Evolutionary conservation across 2,329 filamentous ascomycete species (phyloP).

Genomic region (Epicoccum nigrum): DNA sequence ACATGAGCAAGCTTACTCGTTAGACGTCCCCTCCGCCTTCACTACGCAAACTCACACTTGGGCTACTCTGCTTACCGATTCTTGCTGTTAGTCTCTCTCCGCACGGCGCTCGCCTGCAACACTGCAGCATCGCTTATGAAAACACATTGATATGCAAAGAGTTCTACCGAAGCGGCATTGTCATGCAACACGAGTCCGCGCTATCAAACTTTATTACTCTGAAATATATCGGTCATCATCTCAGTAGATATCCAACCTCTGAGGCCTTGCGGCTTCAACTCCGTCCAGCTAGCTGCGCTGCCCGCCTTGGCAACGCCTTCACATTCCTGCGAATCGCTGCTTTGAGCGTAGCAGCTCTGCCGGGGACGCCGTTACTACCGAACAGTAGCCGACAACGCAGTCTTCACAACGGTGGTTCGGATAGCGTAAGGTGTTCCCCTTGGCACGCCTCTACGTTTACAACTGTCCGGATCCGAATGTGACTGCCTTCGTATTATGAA

Average conservation of each 20-base stretch:
- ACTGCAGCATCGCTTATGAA: conserved; percentile 5
- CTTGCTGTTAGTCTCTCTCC: background rate
- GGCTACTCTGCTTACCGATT: background rate
- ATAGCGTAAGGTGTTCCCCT: background rate
- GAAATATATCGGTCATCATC: background rate
- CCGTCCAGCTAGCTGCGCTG: background rate
- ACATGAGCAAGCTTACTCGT: background rate
- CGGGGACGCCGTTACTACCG: background rate
- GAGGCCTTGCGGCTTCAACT: conserved; percentile 1
- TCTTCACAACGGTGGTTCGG: conserved; percentile 1
- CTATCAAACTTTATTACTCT: conserved; percentile 2
- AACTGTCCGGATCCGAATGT: too few relatives aligned
- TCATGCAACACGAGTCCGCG: background rate
- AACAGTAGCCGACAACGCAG: conserved; percentile 1
- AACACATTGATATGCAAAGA: background rate
- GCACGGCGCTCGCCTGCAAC: background rate
- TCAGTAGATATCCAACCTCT: background rate
- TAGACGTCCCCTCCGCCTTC: background rate
- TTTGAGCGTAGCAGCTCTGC: background rate
- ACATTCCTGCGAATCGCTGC: background rate
- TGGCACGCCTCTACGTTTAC: background rate
- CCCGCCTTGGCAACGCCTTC: conserved; percentile 14
- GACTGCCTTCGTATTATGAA: too few relatives aligned
- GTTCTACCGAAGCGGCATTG: background rate
- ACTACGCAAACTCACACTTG: too few relatives aligned